Evolutionary conservation across 495 filamentous ascomycete genomes (phyloP), one percentile per base, ranked within the genome.

Genomic region (Podospora conica): DNA sequence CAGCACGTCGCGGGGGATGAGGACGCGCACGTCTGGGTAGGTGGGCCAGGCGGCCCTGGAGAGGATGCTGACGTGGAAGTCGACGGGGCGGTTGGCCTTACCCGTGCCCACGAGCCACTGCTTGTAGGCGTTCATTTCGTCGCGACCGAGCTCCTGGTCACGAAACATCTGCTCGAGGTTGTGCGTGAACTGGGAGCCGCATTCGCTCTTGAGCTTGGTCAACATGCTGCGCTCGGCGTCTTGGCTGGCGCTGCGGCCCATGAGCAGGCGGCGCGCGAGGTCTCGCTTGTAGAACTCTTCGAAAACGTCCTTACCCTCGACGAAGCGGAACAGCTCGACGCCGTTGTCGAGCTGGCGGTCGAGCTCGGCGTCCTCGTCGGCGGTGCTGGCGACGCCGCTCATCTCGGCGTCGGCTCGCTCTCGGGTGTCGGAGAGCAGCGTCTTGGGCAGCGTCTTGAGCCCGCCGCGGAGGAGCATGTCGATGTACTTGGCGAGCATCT

Each of bases 121-220:
- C 66, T 84, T 92, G 79, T 93, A 97, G 0, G 89, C 87, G 5
- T 75, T 65, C 83, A 96, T 92, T 71, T 96, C 92, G 65, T 96
- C 93, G 33, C 87, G 85, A 12, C 89, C 90, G 61, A 97, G 82
- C 67, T 96, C 93, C 76, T 97, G 91, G 71, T 99, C 95, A 72
- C 96, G 97, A 81, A 99, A 98, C 95, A 99, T 99, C 33, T 92
- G 90, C 76, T 99, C 95, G 2, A 99, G 83, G 71, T 99, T 98
- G 70, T 96, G 91, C 1, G 96, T 98, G 73, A 98, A 98, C 68
- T 83, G 88, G 3, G 90, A 88, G 25, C 96, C 96, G 74, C 95
- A 98, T 80, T 98, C 94, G 62, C 87, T 92, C 80, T 93, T 96
- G 62, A 99, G 80, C 68, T 93, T 88, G 25, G 90, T 77, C 27